These are phyloP conservation scores for Globisporangium orthogonon DNA, from an alignment of 352 stramenopile species.

Conservation along the genomic window DNA sequence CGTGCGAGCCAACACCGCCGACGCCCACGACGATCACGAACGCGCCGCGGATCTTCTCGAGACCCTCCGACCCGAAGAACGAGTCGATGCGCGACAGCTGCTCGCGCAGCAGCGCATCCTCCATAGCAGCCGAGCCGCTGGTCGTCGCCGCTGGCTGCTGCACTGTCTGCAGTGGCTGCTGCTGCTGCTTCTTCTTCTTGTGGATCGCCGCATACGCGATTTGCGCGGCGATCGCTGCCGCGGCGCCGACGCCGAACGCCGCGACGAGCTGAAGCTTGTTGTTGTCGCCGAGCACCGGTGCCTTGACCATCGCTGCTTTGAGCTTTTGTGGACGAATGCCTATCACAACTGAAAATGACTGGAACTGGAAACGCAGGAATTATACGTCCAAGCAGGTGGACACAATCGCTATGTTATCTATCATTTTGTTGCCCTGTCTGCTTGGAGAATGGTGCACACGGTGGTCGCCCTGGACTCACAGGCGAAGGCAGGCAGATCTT, in stretches of 20 bases:
- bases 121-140: conserved; percentile 27
- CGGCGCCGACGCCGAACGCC: conserved; percentile 57
- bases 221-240: conserved; percentile 35
- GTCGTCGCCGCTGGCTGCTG: neutral
- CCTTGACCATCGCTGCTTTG: conserved; percentile 43
- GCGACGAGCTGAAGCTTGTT: conserved; percentile 27
- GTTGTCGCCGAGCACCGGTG: conserved; percentile 9
- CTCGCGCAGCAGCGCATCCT: conserved; percentile 59
- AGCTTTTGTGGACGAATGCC: neutral
- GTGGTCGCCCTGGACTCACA: too few species aligned
- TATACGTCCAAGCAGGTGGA: too few species aligned
- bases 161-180: neutral
- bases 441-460: too few species aligned
- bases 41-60: conserved; percentile 81
- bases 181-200: conserved; percentile 13
- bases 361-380: too few species aligned
- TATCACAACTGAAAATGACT: neutral
- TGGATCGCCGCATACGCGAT: conserved; percentile 26
- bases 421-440: too few species aligned
- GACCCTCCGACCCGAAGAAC: conserved; percentile 94
- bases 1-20: conserved; percentile 95
- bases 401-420: too few species aligned
- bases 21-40: conserved; percentile 95
- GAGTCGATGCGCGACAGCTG: conserved; percentile 90
- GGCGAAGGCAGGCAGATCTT: neutral